Evolutionary conservation across 495 filamentous ascomycete species (phyloP).

Genomic region (Delitschia confertaspora): DNA sequence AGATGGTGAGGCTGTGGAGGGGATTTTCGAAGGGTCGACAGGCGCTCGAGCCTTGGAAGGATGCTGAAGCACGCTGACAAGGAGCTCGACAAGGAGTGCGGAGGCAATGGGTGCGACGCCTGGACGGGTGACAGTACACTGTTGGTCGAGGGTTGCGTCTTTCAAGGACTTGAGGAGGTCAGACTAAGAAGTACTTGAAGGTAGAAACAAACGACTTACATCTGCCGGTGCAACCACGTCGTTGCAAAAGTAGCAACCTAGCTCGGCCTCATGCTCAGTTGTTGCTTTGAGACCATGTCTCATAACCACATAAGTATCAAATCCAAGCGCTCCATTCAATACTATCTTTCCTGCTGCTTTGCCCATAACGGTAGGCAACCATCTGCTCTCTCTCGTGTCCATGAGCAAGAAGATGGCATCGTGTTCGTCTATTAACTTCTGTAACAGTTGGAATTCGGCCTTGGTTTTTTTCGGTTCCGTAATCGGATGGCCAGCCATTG

Average conservation of each 20-base stretch:
- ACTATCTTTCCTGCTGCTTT: slow-evolving; percentile 89
- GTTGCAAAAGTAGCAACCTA: slow-evolving; percentile 98
- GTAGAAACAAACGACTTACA: slow-evolving; percentile 48
- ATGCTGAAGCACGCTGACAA: slow-evolving; percentile 84
- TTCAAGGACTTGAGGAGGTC: slow-evolving; percentile 68
- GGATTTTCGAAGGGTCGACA: slow-evolving; percentile 35
- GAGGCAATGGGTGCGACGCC: slow-evolving; percentile 88
- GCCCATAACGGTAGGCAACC: slow-evolving; percentile 96
- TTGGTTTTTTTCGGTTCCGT: slow-evolving; percentile 56
- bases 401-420: slow-evolving; percentile 92
- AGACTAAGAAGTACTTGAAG: neutral
- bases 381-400: slow-evolving; percentile 90
- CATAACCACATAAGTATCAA: slow-evolving; percentile 96
- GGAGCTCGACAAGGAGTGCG: slow-evolving; percentile 80
- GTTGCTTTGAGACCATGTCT: slow-evolving; percentile 60
- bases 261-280: slow-evolving; percentile 47
- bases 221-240: slow-evolving; percentile 93
- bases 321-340: slow-evolving; percentile 91
- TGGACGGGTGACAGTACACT: slow-evolving; percentile 94
- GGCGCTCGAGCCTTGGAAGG: slow-evolving; percentile 51
- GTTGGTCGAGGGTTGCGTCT: slow-evolving; percentile 90
- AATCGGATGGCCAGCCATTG: slow-evolving; percentile 90
- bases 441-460: slow-evolving; percentile 64
- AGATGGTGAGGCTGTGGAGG: slow-evolving; percentile 7
- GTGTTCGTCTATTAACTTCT: slow-evolving; percentile 70